A percentile compares a stretch with the other conserved stretches of the same genome.
Conservation (phyloP, 306 rosid genomes). For the Prunus persica region DNA sequence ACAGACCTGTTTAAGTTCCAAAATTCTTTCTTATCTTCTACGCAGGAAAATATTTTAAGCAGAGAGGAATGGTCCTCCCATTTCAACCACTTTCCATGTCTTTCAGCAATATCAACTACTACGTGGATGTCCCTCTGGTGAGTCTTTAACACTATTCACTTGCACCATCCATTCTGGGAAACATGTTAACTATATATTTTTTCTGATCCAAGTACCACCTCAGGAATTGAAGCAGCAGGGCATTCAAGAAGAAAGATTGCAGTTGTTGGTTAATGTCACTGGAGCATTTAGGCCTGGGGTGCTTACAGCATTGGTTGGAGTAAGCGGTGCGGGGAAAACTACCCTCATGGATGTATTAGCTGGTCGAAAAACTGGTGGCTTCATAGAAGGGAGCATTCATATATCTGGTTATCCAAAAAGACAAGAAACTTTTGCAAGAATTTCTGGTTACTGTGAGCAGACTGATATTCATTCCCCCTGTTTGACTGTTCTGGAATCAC, state of each 20-base stretch:
- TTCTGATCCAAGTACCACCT: constrained; percentile 44
- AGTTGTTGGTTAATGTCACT: constrained; percentile 72
- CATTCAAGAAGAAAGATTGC: constrained; percentile 72
- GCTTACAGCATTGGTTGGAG: constrained; percentile 93
- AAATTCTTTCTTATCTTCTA: constrained; percentile 25
- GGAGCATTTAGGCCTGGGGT: constrained; percentile 94
- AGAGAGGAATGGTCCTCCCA: constrained; percentile 98
- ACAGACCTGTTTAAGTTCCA: background rate
- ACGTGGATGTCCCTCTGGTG: constrained; percentile 91
- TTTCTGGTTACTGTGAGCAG: constrained; percentile 98
- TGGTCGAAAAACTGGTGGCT: constrained; percentile 92
- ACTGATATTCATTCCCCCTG: constrained; percentile 93
- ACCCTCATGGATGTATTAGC: constrained; percentile 98
- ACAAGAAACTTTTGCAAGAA: constrained; percentile 92
- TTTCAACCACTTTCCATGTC: constrained; percentile 94
- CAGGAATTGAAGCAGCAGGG: constrained; percentile 97
- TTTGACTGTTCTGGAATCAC: constrained; percentile 85
- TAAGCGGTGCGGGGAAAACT: constrained; percentile 98
- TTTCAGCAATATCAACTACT: constrained; percentile 90
- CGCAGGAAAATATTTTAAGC: constrained; percentile 77
- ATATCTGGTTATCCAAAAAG: constrained; percentile 92
- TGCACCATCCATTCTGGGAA: constrained; percentile 8
- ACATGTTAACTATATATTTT: constrained; percentile 19
- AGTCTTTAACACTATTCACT: constrained; percentile 23
- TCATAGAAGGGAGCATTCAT: constrained; percentile 66